phyloP scores from a whole-genome alignment of 768 basidiomycete species.

The Hypholoma fasciculare region DNA sequence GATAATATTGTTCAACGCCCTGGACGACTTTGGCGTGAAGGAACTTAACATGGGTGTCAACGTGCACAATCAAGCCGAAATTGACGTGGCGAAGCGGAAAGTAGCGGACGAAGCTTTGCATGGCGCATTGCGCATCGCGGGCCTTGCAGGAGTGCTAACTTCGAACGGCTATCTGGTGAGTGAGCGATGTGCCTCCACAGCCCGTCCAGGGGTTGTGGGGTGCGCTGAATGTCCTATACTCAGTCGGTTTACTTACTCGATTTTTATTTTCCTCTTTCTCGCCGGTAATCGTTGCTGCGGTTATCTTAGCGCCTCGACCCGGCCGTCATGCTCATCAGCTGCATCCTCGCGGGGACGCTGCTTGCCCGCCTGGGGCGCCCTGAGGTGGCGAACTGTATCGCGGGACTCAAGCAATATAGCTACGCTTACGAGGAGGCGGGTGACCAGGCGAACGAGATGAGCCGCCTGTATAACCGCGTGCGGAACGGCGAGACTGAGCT shows the following conservation, averaged over 20 bases:
- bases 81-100: conserved; percentile 66
- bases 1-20: conserved; percentile 78
- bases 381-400: conserved; percentile 82
- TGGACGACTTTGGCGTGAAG: conserved; percentile 83
- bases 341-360: conserved; percentile 80
- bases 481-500: conserved; percentile 44
- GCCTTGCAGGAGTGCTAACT: conserved; percentile 83
- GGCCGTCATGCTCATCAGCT: conserved; percentile 86
- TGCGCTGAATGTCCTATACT: not conserved
- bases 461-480: conserved; percentile 46
- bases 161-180: conserved; percentile 85
- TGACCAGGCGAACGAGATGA: conserved; percentile 73
- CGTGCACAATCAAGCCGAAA: conserved; percentile 43
- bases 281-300: not conserved
- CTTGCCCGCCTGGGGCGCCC: conserved; percentile 82
- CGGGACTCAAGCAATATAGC: conserved; percentile 86
- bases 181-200: conserved; percentile 10
- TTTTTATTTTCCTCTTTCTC: not conserved
- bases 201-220: not conserved
- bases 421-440: conserved; percentile 85
- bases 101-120: conserved; percentile 82
- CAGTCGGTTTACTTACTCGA: not conserved
- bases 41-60: conserved; percentile 57
- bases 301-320: conserved; percentile 68
- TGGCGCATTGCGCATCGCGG: conserved; percentile 84